Evolutionary conservation across 148 eudicot species (phyloP), one percentile per base, ranked within the genome.

Genomic region (Rhododendron molle): DNA sequence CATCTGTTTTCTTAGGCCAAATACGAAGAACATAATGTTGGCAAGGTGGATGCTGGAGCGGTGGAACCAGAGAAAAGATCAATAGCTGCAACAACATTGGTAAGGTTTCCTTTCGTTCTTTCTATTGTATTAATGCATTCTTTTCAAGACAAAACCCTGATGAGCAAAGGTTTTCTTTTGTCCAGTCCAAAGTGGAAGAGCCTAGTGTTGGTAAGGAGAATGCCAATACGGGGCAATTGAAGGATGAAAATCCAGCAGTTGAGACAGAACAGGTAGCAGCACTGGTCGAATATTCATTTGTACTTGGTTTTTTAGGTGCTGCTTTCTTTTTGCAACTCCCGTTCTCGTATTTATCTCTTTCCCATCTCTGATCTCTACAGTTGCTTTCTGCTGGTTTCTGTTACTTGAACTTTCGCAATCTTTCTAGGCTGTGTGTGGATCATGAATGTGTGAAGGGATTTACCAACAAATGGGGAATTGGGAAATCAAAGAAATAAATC

Each of bases 231-330:
- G 43, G 23, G 46, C 74, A 78, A 80, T 26, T 4, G 28, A 56
- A 18, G 34, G 84, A 50, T 69, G 54, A 77, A 82, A n/a, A 65
- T 15, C 54, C 28, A 62, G 80, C 79, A 43, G 83, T 32, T 82
- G 34, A 50, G 11, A 50, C 80, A 28, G 26, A 80, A 76, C 44
- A 30, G 86, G 89, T 79, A 78, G 44, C 10, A 7, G n/a, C 49
- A 21, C 23, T 9, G 13, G 14, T 67, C 13, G 72, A 21, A 26
- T 10, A 23, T 72, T 13, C 18, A 5, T 49, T n/a, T 78, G 10
- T 16, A 28, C 12, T 49, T 14, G 36, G 40, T 26, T 28, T 50
- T 0, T 49, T 7, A 0, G 28, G 14, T 46, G 54, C 54, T 44
- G 30, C 54, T 40, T 40, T 44, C 18, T 44, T 77, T 3, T 4